Evolutionary conservation across 2,329 filamentous ascomycete genomes (phyloP), one percentile per base, ranked within the genome.

Genomic region (Magnaporthiopsis rhizophila): DNA sequence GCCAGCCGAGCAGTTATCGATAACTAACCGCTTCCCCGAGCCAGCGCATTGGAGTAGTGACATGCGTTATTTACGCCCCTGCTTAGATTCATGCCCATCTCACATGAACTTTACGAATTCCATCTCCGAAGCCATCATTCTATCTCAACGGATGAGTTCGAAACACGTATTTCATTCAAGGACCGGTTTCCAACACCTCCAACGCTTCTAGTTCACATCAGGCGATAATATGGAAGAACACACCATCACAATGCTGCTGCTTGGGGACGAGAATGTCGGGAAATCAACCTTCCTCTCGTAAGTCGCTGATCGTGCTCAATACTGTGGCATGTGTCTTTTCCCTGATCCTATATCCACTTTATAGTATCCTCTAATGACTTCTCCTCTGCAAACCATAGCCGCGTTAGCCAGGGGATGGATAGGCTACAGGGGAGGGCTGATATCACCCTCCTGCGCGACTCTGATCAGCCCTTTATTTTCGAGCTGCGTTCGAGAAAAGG

Each of bases 261-360:
- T 87, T n/a, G 85, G 85, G 38, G 84, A 87, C 72, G 79, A 81
- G 66, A 78, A 78, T 69, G 83, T 83, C 67, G 85, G 85, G 64
- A 88, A 87, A 73, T 84, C 83, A 28, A 85, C 81, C 0, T 86
- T 87, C 72, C 71, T 87, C 69, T 85, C 84, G 85, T 87, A 70
- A 68, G 84, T 80, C 69, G 34, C 58, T 66, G 65, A 50, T 11
- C 67, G 63, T 64, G 53, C 38, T 64, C 30, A 24, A 58, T 24
- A 62, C 58, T 67, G 34, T 63, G 21, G 65, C 36, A 66, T 45
- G 30, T 7, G 6, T 5, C 18, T 38, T 60, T 60, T 58, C 18
- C 13, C 38, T 34, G 7, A 24, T 21, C 28, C 26, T n/a, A 18
- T 60, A 13, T 12, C 26, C 28, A 7, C n/a, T 30, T 30, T 32